Evolutionary conservation across 1,284 basidiomycete genomes (phyloP).

Genomic region (Tremellales sp.): DNA sequence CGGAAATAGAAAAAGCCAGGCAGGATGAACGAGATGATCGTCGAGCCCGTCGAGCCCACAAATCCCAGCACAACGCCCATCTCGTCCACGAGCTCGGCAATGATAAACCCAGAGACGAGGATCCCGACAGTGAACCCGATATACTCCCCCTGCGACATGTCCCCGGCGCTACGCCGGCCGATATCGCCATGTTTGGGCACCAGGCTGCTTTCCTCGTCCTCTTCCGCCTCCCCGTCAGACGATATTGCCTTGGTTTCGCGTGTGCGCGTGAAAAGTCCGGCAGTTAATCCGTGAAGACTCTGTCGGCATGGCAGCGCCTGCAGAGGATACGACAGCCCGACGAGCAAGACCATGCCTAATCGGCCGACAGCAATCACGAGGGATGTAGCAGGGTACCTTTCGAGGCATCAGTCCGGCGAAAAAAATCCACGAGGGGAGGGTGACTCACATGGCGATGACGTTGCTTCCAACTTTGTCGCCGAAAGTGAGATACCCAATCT

Average conservation of each 20-base stretch:
- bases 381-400: constrained; percentile 58
- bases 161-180: constrained; percentile 51
- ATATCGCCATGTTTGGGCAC: constrained; percentile 35
- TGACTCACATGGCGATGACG: constrained; percentile 74
- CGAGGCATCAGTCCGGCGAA: neutral
- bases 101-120: constrained; percentile 58
- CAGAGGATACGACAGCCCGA: constrained; percentile 85
- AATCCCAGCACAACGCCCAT: constrained; percentile 86
- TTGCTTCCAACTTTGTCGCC: constrained; percentile 85
- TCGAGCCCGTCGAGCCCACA: constrained; percentile 94
- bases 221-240: constrained; percentile 19
- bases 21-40: constrained; percentile 93
- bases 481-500: constrained; percentile 85
- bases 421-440: neutral
- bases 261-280: constrained; percentile 28
- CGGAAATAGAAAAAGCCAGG: constrained; percentile 60
- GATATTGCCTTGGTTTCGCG: constrained; percentile 4
- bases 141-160: constrained; percentile 72
- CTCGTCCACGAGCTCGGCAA: constrained; percentile 80
- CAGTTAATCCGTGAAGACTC: constrained; percentile 78
- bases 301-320: constrained; percentile 92
- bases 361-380: constrained; percentile 90
- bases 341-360: constrained; percentile 85
- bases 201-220: constrained; percentile 42
- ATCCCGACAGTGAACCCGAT: constrained; percentile 68